Conservation (phyloP, 768 basidiomycete species). For the Serendipita sp. region DNA sequence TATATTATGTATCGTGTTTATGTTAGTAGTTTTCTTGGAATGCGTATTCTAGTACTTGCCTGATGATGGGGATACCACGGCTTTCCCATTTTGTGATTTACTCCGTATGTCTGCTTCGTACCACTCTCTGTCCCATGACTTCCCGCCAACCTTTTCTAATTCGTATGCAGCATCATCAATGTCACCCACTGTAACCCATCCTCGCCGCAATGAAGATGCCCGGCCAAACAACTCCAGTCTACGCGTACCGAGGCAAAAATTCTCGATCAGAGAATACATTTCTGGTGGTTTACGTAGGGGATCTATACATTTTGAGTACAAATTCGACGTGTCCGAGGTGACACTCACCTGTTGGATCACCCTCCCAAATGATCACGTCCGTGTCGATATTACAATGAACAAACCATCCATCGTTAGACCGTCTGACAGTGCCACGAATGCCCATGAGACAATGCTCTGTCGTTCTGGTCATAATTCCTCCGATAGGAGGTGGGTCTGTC, state of each 20-base stretch:
- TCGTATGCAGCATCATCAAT: constrained; percentile 28
- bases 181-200: constrained; percentile 72
- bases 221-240: constrained; percentile 82
- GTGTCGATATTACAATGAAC: constrained; percentile 99
- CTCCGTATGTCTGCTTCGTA: constrained; percentile 33
- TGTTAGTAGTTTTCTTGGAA: constrained; percentile 5
- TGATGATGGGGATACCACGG: constrained; percentile 51
- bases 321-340: constrained; percentile 2
- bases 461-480: constrained; percentile 70
- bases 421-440: constrained; percentile 87
- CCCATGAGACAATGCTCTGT: constrained; percentile 97
- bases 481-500: constrained; percentile 62
- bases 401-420: constrained; percentile 90
- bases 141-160: constrained; percentile 8
- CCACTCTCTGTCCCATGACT: constrained; percentile 10
- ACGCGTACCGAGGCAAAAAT: constrained; percentile 87
- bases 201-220: constrained; percentile 50
- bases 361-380: constrained; percentile 94
- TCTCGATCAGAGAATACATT: constrained; percentile 90
- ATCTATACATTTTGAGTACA: constrained; percentile 25
- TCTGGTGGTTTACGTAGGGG: constrained; percentile 84
- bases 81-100: constrained; percentile 32
- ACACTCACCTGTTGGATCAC: constrained; percentile 40
- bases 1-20: constrained; percentile 8
- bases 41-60: constrained; percentile 17